Percentiles rank a stretch among this genome's conserved stretches.
These are phyloP conservation scores for Singerocomus inundabilis DNA, from an alignment of 1,284 basidiomycete species.

Conservation along the genomic window DNA sequence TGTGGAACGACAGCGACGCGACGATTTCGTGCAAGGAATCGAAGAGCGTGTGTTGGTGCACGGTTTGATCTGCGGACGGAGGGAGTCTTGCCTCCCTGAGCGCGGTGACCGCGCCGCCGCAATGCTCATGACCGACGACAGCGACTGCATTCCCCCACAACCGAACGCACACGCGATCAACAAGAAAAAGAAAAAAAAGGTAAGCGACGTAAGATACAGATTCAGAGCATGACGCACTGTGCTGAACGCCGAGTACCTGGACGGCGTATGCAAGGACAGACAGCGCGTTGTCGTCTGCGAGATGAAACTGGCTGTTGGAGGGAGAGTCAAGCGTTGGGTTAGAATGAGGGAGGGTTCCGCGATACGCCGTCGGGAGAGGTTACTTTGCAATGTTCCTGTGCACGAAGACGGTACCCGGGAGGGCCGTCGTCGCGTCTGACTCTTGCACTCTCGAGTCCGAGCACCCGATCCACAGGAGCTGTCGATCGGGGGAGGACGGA, in stretches of 20 bases:
- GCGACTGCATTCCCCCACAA: conserved; percentile 7
- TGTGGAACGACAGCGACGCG: neutral
- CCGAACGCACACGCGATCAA: too few relatives aligned
- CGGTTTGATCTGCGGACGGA: neutral
- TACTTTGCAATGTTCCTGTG: conserved; percentile 51
- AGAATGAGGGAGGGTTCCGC: too few relatives aligned
- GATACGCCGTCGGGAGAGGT: too few relatives aligned
- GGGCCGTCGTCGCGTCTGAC: conserved; percentile 35
- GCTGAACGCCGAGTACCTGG: conserved; percentile 13
- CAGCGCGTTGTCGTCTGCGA: conserved; percentile 22
- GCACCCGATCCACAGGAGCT: conserved; percentile 58
- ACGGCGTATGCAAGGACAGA: conserved; percentile 26
- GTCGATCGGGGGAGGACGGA: neutral
- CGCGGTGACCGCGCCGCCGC: conserved; percentile 24
- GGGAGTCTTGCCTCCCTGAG: conserved; percentile 7
- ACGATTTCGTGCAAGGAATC: conserved; percentile 20
- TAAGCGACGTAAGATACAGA: too few relatives aligned
- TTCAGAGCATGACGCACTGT: too few relatives aligned
- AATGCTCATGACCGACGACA: conserved; percentile 30
- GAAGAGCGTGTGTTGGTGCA: conserved; percentile 9
- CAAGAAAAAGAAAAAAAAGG: neutral
- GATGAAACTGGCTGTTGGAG: conserved; percentile 25
- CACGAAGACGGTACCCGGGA: conserved; percentile 52
- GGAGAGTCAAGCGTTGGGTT: too few relatives aligned
- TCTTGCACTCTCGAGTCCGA: conserved; percentile 50